Conservation (phyloP, 805 yeast species). For the Helenozyma rhizophorensis region DNA sequence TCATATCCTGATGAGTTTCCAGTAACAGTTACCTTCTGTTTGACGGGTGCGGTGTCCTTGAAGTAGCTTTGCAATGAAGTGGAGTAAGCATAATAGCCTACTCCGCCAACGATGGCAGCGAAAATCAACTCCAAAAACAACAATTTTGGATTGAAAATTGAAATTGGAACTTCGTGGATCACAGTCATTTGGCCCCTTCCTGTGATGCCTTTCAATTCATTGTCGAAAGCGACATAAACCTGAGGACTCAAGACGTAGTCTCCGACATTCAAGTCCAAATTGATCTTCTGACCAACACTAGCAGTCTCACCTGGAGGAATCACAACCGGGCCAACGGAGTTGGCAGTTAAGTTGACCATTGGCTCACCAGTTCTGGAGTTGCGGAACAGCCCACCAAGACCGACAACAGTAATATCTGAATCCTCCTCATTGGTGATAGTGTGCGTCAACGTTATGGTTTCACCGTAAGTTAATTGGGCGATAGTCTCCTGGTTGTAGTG, state of each 20-base stretch:
- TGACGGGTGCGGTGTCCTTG: constrained; percentile 30
- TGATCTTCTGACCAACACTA: constrained; percentile 54
- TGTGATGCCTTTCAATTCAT: constrained; percentile 49
- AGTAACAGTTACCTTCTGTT: constrained; percentile 13
- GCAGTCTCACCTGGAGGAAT: constrained; percentile 47
- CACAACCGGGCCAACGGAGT: constrained; percentile 56
- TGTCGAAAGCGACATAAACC: constrained; percentile 48
- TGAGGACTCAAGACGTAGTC: constrained; percentile 59
- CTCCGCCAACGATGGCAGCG: constrained; percentile 14
- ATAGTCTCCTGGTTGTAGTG: constrained; percentile 34
- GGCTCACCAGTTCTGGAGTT: constrained; percentile 50
- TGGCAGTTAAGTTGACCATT: constrained; percentile 60
- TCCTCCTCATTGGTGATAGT: constrained; percentile 51
- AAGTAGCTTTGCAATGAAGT: constrained; percentile 46
- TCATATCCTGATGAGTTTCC: constrained; percentile 10
- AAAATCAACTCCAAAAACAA: constrained; percentile 57
- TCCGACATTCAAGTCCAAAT: constrained; percentile 53
- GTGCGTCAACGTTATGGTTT: constrained; percentile 48
- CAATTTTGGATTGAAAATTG: constrained; percentile 70
- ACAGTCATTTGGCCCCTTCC: constrained; percentile 54
- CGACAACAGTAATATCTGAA: constrained; percentile 49
- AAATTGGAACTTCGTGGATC: constrained; percentile 61
- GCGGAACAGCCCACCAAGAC: constrained; percentile 63
- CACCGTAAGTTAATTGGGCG: constrained; percentile 46
- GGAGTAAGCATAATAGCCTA: constrained; percentile 43